These are phyloP conservation scores for Agrostemma githago DNA, from an alignment of 148 eudicot genomes.

Conservation along the genomic window DNA sequence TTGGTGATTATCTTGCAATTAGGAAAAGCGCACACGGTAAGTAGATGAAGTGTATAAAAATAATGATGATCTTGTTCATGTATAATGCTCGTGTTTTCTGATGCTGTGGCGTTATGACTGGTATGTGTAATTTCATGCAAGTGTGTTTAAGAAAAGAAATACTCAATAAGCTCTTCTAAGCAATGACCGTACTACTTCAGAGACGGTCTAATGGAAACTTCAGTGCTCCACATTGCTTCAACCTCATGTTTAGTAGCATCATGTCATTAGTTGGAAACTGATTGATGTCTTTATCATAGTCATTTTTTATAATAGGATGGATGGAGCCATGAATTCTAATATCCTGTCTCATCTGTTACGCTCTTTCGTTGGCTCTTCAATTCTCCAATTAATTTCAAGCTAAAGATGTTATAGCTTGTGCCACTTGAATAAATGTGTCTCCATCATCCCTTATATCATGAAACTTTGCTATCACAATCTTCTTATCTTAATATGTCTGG, in stretches of 20 bases:
- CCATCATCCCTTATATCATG: conserved; percentile 11
- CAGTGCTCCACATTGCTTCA: background rate
- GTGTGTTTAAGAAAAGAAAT: background rate
- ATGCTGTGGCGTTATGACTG: background rate
- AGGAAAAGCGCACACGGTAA: background rate
- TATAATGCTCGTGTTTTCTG: background rate
- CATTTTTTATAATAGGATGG: conserved; percentile 11
- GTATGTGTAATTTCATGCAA: background rate
- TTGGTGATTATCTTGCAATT: background rate
- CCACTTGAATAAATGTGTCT: conserved; percentile 4
- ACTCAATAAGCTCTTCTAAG: background rate
- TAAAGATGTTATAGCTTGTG: background rate
- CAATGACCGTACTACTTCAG: background rate
- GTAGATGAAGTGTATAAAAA: background rate
- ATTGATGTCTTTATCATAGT: conserved; percentile 9
- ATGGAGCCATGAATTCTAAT: background rate
- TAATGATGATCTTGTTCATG: background rate
- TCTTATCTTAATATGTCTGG: conserved; percentile 18
- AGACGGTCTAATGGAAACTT: background rate
- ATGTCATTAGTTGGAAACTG: background rate
- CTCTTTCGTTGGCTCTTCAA: background rate
- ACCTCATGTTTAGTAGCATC: conserved; percentile 5
- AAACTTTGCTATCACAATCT: conserved; percentile 7
- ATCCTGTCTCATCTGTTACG: conserved; percentile 2
- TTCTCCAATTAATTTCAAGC: conserved; percentile 10